Evolutionary conservation across 768 basidiomycete species (phyloP), one percentile per base, ranked within the genome.

Genomic region (Gyrodon lividus): DNA sequence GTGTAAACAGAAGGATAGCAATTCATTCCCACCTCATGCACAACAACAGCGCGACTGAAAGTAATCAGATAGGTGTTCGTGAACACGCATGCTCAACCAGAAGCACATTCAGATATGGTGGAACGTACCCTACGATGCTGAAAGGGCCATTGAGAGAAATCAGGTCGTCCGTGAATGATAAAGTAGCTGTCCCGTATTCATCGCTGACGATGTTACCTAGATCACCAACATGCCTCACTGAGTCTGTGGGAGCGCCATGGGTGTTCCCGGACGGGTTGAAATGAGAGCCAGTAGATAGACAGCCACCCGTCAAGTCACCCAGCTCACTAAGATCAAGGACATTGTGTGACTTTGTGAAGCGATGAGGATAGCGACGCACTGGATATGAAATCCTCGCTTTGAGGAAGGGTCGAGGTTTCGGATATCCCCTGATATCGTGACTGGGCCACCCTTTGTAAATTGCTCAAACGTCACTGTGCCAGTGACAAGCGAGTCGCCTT

Each of bases 361-460:
- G 22, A 38, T 23, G 20, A 23, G 26, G 14, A 31, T 26, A 43
- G 43, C 22, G 17, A 73, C 84, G 51, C 57, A 89, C 88, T 93
- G 90, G 50, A 93, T 72, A 69, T 92, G 91, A 73, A 92, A 89
- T 5, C 91, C 91, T 31, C 84, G 79, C 52, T 74, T 63, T 5
- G 83, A 74, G 43, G 75, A 75, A 5, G 82, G 73, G 55, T 81
- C 77, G 40, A 92, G 76, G 54, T 78, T 79, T 50, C 70, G 74
- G 55, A 93, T 72, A 46, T 79, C 74, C 23, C 88, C 88, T 9
- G 77, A 78, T 35, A 92, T 69, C 13, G 71, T 79, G 43, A 89
- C 85, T 22, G 82, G 77, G 2, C 75, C 77, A 48, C 62, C 64
- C 54, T 67, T 65, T 16, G 72, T 63, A 2, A 72, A 48, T 66